phyloP scores from a whole-genome alignment of 768 basidiomycete species.

The Myochromella boudieri region DNA sequence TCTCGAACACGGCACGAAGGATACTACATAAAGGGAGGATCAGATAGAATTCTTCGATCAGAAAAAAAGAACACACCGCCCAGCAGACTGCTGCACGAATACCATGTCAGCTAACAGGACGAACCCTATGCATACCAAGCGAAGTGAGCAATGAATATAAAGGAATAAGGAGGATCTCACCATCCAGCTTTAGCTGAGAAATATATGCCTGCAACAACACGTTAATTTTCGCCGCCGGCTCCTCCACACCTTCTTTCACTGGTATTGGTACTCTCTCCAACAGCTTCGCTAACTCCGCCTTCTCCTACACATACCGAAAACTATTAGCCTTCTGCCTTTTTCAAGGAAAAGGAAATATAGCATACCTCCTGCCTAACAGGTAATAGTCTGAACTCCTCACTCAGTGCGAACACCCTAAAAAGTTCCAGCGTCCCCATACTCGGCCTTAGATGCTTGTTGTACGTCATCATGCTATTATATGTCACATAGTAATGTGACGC shows the following conservation, averaged over 20 bases:
- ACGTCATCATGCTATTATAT: constrained; percentile 93
- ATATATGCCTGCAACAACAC: constrained; percentile 94
- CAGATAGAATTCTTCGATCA: neutral
- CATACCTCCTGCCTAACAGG: constrained; percentile 72
- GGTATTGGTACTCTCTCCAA: constrained; percentile 96
- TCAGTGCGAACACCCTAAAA: constrained; percentile 93
- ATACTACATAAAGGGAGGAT: constrained; percentile 47
- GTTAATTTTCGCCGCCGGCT: constrained; percentile 96
- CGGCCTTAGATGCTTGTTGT: constrained; percentile 89
- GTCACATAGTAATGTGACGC: constrained; percentile 96
- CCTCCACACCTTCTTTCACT: constrained; percentile 94
- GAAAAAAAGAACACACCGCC: constrained; percentile 52
- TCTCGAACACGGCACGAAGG: constrained; percentile 95
- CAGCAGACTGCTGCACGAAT: constrained; percentile 96
- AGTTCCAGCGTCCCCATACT: constrained; percentile 88
- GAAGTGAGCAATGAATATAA: neutral
- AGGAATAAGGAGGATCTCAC: constrained; percentile 29
- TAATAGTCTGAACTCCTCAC: constrained; percentile 92
- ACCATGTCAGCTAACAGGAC: constrained; percentile 92
- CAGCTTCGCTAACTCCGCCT: constrained; percentile 85
- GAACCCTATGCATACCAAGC: constrained; percentile 48
- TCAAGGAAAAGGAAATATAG: constrained; percentile 17
- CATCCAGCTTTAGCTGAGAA: constrained; percentile 90
- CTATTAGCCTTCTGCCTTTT: neutral
- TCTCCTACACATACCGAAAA: constrained; percentile 48